Evolutionary conservation across 2,329 filamentous ascomycete genomes (phyloP).

Genomic region (Cladophialophora psammophila): DNA sequence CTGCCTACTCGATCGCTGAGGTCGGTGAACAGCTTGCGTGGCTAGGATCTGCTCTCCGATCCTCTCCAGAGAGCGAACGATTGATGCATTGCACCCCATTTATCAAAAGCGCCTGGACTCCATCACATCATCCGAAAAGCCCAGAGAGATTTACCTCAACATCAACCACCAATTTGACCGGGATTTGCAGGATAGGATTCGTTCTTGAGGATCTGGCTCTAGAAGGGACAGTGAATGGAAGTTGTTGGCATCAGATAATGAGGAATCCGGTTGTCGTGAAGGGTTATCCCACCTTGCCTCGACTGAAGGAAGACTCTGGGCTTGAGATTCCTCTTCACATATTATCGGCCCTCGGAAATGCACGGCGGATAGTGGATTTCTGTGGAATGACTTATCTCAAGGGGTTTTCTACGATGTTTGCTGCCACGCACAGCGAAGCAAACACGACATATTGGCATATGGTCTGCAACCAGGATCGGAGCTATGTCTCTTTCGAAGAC

Average conservation of each 20-base stretch:
- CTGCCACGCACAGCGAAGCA: slow-evolving; percentile 37
- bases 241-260: slow-evolving; percentile 47
- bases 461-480: slow-evolving; percentile 36
- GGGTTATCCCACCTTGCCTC: slow-evolving; percentile 43
- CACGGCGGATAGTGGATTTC: slow-evolving; percentile 41
- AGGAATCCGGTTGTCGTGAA: slow-evolving; percentile 42
- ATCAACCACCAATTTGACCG: neutral
- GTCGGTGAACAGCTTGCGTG: slow-evolving; percentile 49
- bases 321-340: slow-evolving; percentile 47
- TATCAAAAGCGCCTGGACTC: neutral
- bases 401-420: slow-evolving; percentile 47
- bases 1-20: slow-evolving; percentile 41
- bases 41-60: slow-evolving; percentile 45
- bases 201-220: slow-evolving; percentile 11
- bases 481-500: slow-evolving; percentile 44
- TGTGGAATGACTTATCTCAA: slow-evolving; percentile 45
- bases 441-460: slow-evolving; percentile 46
- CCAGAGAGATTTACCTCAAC: neutral
- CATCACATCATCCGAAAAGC: neutral
- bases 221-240: slow-evolving; percentile 23
- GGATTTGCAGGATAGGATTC: slow-evolving; percentile 25
- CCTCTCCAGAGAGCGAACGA: slow-evolving; percentile 36
- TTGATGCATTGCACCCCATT: slow-evolving; percentile 35
- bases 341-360: slow-evolving; percentile 38
- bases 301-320: slow-evolving; percentile 38